phyloP scores from a whole-genome alignment of 306 rosid genomes.

The Crataegus laevigata region DNA sequence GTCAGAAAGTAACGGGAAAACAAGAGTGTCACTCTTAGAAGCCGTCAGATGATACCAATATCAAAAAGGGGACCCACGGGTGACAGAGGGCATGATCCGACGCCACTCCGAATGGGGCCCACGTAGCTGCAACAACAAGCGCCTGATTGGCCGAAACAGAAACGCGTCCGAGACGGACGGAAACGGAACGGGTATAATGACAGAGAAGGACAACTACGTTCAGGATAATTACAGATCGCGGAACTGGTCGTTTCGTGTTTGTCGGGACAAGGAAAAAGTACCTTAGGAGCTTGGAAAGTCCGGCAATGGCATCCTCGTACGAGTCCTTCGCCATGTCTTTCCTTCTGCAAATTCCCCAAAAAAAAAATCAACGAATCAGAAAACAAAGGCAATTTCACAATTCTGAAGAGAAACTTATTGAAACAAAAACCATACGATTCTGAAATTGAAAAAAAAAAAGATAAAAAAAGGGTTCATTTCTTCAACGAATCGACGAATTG shows the following conservation, averaged over 20 bases:
- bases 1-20: not conserved
- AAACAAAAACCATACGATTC: not conserved
- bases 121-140: not conserved
- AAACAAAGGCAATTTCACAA: not conserved
- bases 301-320: conserved; percentile 70
- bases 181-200: not conserved
- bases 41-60: not conserved
- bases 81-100: not conserved
- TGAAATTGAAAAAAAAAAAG: not conserved
- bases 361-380: not conserved
- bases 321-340: conserved; percentile 68
- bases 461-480: too few species aligned
- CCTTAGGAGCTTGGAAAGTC: conserved; percentile 70
- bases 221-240: not conserved
- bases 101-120: not conserved
- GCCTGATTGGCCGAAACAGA: not conserved
- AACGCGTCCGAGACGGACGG: not conserved
- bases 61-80: conserved; percentile 5
- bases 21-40: not conserved
- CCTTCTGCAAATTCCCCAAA: conserved; percentile 33
- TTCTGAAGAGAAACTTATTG: not conserved
- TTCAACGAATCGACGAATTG: too few species aligned
- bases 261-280: conserved; percentile 4
- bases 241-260: not conserved
- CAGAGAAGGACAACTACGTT: conserved; percentile 5